phyloP scores from a whole-genome alignment of 2,329 filamentous ascomycete species.

The Stagonosporopsis cucurbitacearum region DNA sequence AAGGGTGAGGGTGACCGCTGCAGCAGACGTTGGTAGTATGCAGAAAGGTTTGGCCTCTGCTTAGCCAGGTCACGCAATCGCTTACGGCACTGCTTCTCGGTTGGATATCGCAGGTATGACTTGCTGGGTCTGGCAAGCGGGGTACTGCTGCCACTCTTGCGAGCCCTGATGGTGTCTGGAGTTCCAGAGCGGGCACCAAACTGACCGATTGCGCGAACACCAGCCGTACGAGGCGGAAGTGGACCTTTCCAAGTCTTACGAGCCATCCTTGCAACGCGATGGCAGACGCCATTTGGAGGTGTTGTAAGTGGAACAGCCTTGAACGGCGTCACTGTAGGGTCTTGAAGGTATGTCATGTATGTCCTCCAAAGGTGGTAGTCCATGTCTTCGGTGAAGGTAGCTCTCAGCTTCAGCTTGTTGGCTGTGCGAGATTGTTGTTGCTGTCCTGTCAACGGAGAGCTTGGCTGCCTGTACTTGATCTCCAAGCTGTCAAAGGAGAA shows the following conservation, averaged over 20 bases:
- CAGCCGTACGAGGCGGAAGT: constrained; percentile 42
- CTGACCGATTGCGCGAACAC: constrained; percentile 26
- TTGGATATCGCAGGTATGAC: constrained; percentile 59
- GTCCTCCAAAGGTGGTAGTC: constrained; percentile 71
- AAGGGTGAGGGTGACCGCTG: constrained; percentile 67
- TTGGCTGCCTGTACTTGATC: constrained; percentile 35
- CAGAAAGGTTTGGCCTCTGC: constrained; percentile 66
- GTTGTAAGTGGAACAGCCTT: constrained; percentile 69
- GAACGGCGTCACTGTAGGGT: constrained; percentile 70
- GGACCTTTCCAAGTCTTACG: constrained; percentile 65
- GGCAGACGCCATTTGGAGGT: constrained; percentile 69
- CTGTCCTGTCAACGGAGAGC: constrained; percentile 41
- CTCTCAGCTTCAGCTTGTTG: constrained; percentile 54
- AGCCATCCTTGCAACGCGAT: constrained; percentile 67
- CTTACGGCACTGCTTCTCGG: constrained; percentile 64
- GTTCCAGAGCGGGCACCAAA: constrained; percentile 45
- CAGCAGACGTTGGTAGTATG: constrained; percentile 69
- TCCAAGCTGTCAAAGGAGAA: constrained; percentile 56
- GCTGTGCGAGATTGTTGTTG: constrained; percentile 33
- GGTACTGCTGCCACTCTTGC: constrained; percentile 56
- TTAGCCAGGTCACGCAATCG: constrained; percentile 66
- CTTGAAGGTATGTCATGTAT: constrained; percentile 69
- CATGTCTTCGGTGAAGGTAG: constrained; percentile 67
- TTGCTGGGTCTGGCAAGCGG: constrained; percentile 51
- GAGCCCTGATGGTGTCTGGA: constrained; percentile 52